phyloP scores from a whole-genome alignment of 2,329 filamentous ascomycete genomes.

The Aspergillus terreus region DNA sequence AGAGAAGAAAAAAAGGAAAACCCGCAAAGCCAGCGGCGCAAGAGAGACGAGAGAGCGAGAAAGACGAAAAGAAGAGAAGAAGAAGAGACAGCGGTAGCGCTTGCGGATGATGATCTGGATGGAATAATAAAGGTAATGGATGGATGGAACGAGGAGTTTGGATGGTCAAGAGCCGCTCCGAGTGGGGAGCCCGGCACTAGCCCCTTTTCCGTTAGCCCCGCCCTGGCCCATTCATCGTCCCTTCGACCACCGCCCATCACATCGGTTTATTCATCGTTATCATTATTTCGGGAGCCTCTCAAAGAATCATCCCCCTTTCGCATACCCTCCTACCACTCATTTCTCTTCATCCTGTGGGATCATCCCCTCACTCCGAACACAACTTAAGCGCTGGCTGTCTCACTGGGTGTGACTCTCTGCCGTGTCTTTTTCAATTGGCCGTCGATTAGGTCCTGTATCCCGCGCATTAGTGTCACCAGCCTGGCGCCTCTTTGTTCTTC shows the following conservation, averaged over 20 bases:
- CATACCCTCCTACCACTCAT: background rate
- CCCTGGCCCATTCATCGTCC: background rate
- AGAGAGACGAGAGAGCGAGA: background rate
- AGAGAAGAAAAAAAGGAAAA: too few relatives aligned
- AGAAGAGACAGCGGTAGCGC: too few relatives aligned
- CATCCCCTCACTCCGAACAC: background rate
- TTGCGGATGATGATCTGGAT: slow-evolving; percentile 16
- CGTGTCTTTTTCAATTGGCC: too few relatives aligned
- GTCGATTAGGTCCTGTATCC: background rate
- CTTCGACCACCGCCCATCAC: too few relatives aligned
- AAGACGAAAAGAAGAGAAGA: background rate
- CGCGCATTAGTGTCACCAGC: background rate
- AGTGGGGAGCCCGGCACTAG: slow-evolving; percentile 19
- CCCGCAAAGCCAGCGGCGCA: too few relatives aligned
- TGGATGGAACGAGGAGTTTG: slow-evolving; percentile 20
- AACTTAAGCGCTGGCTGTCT: background rate
- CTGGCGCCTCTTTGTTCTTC: background rate
- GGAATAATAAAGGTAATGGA: slow-evolving; percentile 7
- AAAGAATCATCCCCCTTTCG: background rate
- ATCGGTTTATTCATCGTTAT: background rate
- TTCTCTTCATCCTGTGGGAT: background rate
- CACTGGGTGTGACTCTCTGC: background rate
- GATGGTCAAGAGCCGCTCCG: slow-evolving; percentile 27
- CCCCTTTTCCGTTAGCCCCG: slow-evolving; percentile 12
- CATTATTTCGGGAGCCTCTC: background rate